Percentiles rank a stretch among this genome's conserved stretches.
phyloP scores from a whole-genome alignment of 2,329 filamentous ascomycete genomes.

The Daldinia sp. region DNA sequence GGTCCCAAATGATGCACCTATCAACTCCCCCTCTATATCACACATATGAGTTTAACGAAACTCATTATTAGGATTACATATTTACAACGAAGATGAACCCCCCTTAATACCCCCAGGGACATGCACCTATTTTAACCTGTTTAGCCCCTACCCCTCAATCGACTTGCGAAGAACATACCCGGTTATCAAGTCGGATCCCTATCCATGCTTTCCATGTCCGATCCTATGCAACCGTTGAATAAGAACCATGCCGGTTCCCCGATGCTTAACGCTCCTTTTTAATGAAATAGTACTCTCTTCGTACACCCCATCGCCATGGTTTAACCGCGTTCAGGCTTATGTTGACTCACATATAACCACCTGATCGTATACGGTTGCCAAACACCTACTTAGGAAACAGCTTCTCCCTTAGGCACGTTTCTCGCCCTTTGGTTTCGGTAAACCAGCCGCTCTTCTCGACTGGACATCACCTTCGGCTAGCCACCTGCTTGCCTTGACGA shows the following conservation, averaged over 20 bases:
- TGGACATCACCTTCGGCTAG: conserved; percentile 90
- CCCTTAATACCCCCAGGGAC: conserved; percentile 9
- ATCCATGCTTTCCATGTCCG: conserved; percentile 37
- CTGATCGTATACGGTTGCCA: not conserved
- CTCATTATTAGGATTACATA: conserved; percentile 40
- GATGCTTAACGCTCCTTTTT: conserved; percentile 20
- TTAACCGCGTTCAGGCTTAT: conserved; percentile 12
- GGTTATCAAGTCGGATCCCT: conserved; percentile 18
- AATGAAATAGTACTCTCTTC: conserved; percentile 32
- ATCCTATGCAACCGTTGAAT: conserved; percentile 38
- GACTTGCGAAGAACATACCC: conserved; percentile 15
- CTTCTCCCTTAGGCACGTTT: conserved; percentile 38
- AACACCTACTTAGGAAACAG: not conserved
- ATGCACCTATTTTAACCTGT: conserved; percentile 26
- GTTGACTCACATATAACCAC: not conserved
- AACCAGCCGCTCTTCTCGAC: conserved; percentile 67
- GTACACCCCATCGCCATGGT: conserved; percentile 30
- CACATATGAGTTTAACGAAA: conserved; percentile 14
- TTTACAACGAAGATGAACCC: conserved; percentile 33
- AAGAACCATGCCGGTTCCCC: conserved; percentile 22
- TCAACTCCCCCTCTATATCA: not conserved
- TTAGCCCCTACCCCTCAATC: conserved; percentile 10
- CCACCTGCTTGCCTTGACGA: conserved; percentile 92
- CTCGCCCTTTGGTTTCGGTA: conserved; percentile 58
- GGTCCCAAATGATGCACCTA: not conserved